phyloP scores from a whole-genome alignment of 306 rosid genomes.

The Corylus heterophylla region DNA sequence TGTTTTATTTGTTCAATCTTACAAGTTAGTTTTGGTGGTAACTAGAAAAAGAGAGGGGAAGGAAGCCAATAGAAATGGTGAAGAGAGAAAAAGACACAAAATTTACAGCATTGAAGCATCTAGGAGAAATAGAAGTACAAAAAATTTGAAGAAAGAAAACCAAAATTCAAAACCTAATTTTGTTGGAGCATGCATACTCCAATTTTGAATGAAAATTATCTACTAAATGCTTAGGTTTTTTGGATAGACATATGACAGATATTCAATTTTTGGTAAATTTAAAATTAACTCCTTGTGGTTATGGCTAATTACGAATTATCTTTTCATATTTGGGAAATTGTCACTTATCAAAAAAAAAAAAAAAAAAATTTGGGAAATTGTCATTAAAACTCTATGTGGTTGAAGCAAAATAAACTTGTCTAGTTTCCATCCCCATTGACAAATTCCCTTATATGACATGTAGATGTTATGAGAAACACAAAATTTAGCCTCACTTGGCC shows the following conservation, averaged over 20 bases:
- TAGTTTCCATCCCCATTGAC: neutral
- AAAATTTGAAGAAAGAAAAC: neutral
- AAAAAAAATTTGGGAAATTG: neutral
- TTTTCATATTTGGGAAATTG: neutral
- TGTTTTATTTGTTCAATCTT: neutral
- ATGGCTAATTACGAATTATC: neutral
- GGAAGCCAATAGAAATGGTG: neutral
- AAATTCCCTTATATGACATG: neutral
- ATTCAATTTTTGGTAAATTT: neutral
- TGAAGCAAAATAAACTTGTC: too few species aligned
- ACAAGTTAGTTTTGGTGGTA: neutral
- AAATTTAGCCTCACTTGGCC: too few species aligned
- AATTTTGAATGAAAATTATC: too few species aligned
- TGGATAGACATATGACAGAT: neutral
- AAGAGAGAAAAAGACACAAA: neutral
- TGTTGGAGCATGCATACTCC: too few species aligned
- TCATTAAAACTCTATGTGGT: too few species aligned
- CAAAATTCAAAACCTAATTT: too few species aligned
- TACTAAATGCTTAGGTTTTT: too few species aligned
- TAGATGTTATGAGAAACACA: too few species aligned
- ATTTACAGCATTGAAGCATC: neutral
- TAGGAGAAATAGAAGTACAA: neutral
- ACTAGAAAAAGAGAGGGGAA: neutral
- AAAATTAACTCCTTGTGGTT: too few species aligned
- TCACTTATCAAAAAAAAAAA: too few species aligned